These are phyloP conservation scores for Aspergillus ellipticus DNA, from an alignment of 495 filamentous ascomycete genomes.

Conservation along the genomic window DNA sequence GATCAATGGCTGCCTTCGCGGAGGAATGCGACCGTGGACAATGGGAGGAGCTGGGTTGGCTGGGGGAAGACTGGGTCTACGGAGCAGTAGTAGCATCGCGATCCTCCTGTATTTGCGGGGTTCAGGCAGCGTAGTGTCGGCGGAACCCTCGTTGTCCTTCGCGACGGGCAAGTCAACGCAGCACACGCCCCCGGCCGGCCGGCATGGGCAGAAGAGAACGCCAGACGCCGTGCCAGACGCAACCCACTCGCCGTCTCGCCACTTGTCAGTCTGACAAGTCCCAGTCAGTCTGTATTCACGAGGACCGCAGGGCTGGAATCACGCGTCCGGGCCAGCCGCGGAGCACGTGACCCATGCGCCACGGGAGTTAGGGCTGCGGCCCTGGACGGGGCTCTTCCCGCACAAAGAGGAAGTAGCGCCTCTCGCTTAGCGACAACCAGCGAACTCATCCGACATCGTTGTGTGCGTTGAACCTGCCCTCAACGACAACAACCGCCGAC, in stretches of 20 bases:
- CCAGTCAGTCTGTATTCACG: too few species aligned
- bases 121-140: not conserved
- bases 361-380: conserved; percentile 39
- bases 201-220: too few species aligned
- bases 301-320: not conserved
- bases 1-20: too few species aligned
- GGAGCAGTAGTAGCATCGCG: not conserved
- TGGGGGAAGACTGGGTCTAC: not conserved
- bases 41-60: not conserved
- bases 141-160: not conserved
- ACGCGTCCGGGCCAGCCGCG: not conserved
- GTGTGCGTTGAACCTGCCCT: conserved; percentile 45
- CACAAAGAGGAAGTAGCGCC: conserved; percentile 31
- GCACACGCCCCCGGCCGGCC: too few species aligned
- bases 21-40: too few species aligned
- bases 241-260: too few species aligned
- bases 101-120: not conserved
- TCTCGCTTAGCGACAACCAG: conserved; percentile 40
- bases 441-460: conserved; percentile 44
- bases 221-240: too few species aligned
- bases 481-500: conserved; percentile 52
- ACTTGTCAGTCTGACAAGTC: too few species aligned
- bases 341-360: conserved; percentile 21
- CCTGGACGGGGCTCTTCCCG: conserved; percentile 31
- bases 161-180: not conserved